These are phyloP conservation scores for Suillus lakei DNA, from an alignment of 768 basidiomycete species.

Conservation along the genomic window DNA sequence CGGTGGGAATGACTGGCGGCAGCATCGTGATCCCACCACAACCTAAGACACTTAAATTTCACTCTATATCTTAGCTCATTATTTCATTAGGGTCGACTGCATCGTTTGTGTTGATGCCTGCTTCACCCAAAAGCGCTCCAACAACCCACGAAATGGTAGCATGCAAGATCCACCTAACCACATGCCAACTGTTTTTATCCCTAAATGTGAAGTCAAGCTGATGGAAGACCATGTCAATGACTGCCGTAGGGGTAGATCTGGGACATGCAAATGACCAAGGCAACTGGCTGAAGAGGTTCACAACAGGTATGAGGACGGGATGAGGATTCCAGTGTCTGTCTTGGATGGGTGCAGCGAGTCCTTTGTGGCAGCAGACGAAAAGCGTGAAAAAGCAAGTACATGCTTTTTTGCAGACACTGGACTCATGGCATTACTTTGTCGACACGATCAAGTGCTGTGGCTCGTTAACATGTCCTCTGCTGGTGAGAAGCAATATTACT, in stretches of 20 bases:
- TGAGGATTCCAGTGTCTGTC: constrained; percentile 33
- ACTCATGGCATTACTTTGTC: constrained; percentile 20
- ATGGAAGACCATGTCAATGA: constrained; percentile 8
- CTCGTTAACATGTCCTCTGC: constrained; percentile 22
- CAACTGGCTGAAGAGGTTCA: constrained; percentile 2
- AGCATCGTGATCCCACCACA: background rate
- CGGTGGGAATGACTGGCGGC: constrained; percentile 19
- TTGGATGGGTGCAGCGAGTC: constrained; percentile 39
- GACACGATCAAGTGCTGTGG: constrained; percentile 22
- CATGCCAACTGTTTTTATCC: background rate
- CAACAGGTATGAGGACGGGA: constrained; percentile 22
- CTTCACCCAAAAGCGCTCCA: constrained; percentile 36
- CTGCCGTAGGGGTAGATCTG: background rate
- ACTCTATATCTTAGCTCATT: background rate
- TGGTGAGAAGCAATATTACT: constrained; percentile 24
- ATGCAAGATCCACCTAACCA: constrained; percentile 6
- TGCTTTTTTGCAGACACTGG: constrained; percentile 23
- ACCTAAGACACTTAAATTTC: background rate
- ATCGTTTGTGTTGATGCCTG: constrained; percentile 36
- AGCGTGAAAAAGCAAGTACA: constrained; percentile 22
- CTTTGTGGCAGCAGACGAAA: constrained; percentile 27
- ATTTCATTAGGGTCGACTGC: background rate
- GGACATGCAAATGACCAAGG: background rate
- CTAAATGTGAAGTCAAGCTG: background rate
- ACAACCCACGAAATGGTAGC: background rate